These are phyloP conservation scores for Hydrangea macrophylla DNA, from an alignment of 148 eudicot genomes.

Conservation along the genomic window DNA sequence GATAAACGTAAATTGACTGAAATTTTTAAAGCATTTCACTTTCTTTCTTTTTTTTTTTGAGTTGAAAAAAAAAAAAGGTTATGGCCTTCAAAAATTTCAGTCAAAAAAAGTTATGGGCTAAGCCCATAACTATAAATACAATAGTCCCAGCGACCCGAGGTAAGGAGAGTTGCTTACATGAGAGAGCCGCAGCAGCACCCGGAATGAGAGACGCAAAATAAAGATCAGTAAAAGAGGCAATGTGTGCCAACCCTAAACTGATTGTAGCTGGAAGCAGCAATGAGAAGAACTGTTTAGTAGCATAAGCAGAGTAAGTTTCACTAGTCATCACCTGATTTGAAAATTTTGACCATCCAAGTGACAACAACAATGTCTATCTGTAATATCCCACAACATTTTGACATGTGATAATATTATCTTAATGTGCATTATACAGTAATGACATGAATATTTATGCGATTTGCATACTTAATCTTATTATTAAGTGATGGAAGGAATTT, in stretches of 20 bases:
- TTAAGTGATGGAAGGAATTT: too few relatives aligned
- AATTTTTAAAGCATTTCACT: too few relatives aligned
- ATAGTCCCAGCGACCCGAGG: not conserved
- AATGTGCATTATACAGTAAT: too few relatives aligned
- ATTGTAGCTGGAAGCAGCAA: conserved; percentile 14
- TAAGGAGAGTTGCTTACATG: conserved; percentile 9
- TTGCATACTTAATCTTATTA: too few relatives aligned
- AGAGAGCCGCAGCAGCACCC: conserved; percentile 18
- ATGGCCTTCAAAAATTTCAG: too few relatives aligned
- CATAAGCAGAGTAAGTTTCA: not conserved
- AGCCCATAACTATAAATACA: not conserved
- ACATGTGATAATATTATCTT: too few relatives aligned
- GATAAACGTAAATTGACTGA: not conserved
- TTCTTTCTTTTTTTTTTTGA: too few relatives aligned
- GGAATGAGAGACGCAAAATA: conserved; percentile 14
- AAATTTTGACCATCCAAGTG: not conserved
- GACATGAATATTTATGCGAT: too few relatives aligned
- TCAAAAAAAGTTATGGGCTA: not conserved
- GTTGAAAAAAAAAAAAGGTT: too few relatives aligned
- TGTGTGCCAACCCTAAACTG: conserved; percentile 12
- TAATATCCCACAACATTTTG: too few relatives aligned
- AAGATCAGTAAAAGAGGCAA: conserved; percentile 18
- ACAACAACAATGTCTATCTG: not conserved
- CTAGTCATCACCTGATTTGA: not conserved
- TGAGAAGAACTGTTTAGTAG: conserved; percentile 9